Evolutionary conservation across 73 alveolate species (phyloP), one percentile per base, ranked within the genome.

Genomic region (Paramecium tetraurelia): DNA sequence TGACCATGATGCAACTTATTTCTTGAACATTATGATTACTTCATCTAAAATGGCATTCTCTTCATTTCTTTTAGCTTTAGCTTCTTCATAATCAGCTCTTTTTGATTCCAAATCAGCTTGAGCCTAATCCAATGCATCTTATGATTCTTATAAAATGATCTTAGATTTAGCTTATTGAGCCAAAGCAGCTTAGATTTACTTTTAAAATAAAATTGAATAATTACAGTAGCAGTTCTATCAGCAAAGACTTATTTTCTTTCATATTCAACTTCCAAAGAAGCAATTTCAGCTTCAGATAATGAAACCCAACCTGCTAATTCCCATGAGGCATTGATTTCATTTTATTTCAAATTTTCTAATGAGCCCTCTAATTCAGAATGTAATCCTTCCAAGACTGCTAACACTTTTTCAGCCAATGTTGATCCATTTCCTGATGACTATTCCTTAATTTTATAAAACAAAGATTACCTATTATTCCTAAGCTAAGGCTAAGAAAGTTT

Each of bases 211-310:
- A 4, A 7, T 12, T 24, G 2, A 8, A 36, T n/a, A 3, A 11
- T 12, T 75, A 75, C 87, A 31, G 87, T 75, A 10, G 87, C 87
- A 75, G 87, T 75, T 75, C 87, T 75, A 44, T 75, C 87, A 75
- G 87, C 87, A 44, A 75, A 75, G 7, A 75, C 87, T 75, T 29
- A 35, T 36, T 75, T 75, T 75, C 87, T 75, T 75, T 75, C 87
- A 36, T 75, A 36, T 36, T 75, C 87, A 75, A 75, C 87, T 20
- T 75, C 40, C 20, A 75, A 44, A 9, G 87, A 31, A 16, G 87
- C 63, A 75, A 75, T 75, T 75, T 75, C 87, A 35, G 87, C 87
- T 75, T 75, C 87, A 75, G 87, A 75, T 75, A 36, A 75, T 29
- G 87, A 75, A 36, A 75, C 59, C 87, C 87, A 75, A 12, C 63